Evolutionary conservation across 2,329 filamentous ascomycete genomes (phyloP).

Genomic region (Exutisphaerella laricina): DNA sequence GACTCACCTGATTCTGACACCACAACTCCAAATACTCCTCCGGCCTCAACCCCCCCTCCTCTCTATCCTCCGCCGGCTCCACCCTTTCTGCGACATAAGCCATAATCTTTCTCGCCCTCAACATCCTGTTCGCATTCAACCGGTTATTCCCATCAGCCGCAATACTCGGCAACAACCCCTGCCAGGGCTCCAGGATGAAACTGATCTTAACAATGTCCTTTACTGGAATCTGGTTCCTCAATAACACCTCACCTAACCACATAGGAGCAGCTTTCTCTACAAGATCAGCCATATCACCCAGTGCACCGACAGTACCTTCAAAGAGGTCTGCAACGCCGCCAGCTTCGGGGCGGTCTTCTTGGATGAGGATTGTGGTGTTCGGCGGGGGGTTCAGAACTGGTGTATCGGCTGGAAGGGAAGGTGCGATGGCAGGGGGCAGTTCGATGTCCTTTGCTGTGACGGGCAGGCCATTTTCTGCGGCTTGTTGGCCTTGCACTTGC

Average conservation of each 20-base stretch:
- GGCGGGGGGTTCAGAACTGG: conserved; percentile 68
- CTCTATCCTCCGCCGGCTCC: conserved; percentile 49
- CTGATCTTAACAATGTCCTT: conserved; percentile 98
- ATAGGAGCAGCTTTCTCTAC: conserved; percentile 82
- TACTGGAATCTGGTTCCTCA: conserved; percentile 70
- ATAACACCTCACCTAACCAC: conserved; percentile 85
- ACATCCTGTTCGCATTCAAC: conserved; percentile 93
- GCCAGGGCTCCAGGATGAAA: conserved; percentile 79
- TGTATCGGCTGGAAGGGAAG: conserved; percentile 66
- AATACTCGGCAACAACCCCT: conserved; percentile 66
- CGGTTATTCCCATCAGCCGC: conserved; percentile 77
- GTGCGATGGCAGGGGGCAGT: conserved; percentile 60
- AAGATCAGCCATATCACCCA: conserved; percentile 70
- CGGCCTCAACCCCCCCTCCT: conserved; percentile 60
- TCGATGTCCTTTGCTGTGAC: conserved; percentile 30
- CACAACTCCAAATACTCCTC: conserved; percentile 95
- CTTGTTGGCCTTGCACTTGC: conserved; percentile 28
- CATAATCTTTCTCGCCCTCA: conserved; percentile 89
- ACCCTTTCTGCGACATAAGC: conserved; percentile 89
- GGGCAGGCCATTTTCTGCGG: conserved; percentile 31
- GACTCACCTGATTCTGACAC: conserved; percentile 81
- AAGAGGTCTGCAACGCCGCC: conserved; percentile 77
- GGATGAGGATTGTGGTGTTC: conserved; percentile 58
- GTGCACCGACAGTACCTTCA: conserved; percentile 73
- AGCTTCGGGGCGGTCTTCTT: conserved; percentile 58